phyloP scores from a whole-genome alignment of 1,139 yeast species.

The Yamadazyma dendronema region DNA sequence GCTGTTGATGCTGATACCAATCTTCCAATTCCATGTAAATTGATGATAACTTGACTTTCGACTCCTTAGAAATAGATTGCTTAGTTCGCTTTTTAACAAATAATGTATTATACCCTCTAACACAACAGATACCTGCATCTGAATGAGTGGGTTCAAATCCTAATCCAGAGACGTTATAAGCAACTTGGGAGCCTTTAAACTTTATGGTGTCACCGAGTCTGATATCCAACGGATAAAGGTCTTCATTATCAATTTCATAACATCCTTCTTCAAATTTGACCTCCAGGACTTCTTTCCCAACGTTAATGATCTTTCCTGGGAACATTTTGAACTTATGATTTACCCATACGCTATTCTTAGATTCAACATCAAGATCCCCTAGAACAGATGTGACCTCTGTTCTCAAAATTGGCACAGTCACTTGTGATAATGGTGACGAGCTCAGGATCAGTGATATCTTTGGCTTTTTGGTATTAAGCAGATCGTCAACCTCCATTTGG shows the following conservation, averaged over 20 bases:
- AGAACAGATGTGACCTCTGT: slow-evolving; percentile 9
- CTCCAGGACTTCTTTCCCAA: slow-evolving; percentile 25
- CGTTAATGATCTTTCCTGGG: slow-evolving; percentile 26
- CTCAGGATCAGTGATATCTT: slow-evolving; percentile 7
- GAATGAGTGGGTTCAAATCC: slow-evolving; percentile 15
- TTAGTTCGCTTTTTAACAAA: slow-evolving; percentile 18
- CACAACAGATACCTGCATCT: slow-evolving; percentile 39
- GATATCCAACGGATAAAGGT: slow-evolving; percentile 33
- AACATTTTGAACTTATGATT: slow-evolving; percentile 35
- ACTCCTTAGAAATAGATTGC: slow-evolving; percentile 11
- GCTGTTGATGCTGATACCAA: slow-evolving; percentile 42
- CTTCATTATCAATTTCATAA: slow-evolving; percentile 26
- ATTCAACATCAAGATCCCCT: slow-evolving; percentile 18
- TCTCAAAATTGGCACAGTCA: neutral
- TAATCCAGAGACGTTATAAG: slow-evolving; percentile 47
- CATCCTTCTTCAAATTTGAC: slow-evolving; percentile 35
- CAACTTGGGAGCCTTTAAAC: slow-evolving; percentile 9
- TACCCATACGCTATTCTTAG: slow-evolving; percentile 36
- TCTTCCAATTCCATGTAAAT: slow-evolving; percentile 39
- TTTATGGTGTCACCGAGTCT: slow-evolving; percentile 35
- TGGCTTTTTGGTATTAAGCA: slow-evolving; percentile 9
- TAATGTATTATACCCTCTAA: slow-evolving; percentile 56
- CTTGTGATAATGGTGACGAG: neutral
- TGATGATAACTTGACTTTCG: slow-evolving; percentile 17
- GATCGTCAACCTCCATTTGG: neutral